Percentiles rank a stretch among this genome's conserved stretches.
phyloP scores from a whole-genome alignment of 495 filamentous ascomycete genomes.

The Baudoinia panamericana region DNA sequence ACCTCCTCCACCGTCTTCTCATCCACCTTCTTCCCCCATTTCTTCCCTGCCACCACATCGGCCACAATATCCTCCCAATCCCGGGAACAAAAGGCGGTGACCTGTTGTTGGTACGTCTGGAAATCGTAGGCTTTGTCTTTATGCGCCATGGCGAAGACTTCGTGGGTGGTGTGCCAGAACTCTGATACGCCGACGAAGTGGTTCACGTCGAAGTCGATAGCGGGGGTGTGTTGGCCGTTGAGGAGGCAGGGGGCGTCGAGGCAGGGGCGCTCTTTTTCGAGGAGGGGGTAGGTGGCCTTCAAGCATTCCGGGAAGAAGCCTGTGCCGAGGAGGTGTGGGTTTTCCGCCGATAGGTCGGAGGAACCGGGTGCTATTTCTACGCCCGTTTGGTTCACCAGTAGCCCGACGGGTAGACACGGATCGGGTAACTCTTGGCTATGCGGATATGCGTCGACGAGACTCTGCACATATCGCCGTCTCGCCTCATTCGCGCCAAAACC shows the following conservation, averaged over 20 bases:
- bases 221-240: constrained; percentile 78
- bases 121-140: constrained; percentile 85
- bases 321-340: constrained; percentile 56
- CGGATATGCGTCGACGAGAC: constrained; percentile 46
- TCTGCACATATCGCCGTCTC: constrained; percentile 62
- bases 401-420: constrained; percentile 73
- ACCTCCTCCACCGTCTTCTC: constrained; percentile 63
- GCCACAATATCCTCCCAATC: constrained; percentile 64
- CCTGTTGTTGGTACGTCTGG: constrained; percentile 72
- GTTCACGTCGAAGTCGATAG: constrained; percentile 95
- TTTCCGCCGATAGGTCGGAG: constrained; percentile 27
- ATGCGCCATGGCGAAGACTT: constrained; percentile 71
- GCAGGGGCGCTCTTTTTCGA: constrained; percentile 83
- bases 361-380: constrained; percentile 30
- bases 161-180: constrained; percentile 98
- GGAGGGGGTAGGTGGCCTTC: constrained; percentile 63
- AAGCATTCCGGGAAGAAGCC: constrained; percentile 80
- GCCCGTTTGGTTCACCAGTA: constrained; percentile 46
- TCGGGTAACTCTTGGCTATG: constrained; percentile 61
- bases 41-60: constrained; percentile 47
- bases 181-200: constrained; percentile 97
- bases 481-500: constrained; percentile 93
- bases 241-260: constrained; percentile 73
- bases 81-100: constrained; percentile 71
- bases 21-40: constrained; percentile 70